Evolutionary conservation across 2,329 filamentous ascomycete species (phyloP).

Genomic region (Fusarium praegraminearum): DNA sequence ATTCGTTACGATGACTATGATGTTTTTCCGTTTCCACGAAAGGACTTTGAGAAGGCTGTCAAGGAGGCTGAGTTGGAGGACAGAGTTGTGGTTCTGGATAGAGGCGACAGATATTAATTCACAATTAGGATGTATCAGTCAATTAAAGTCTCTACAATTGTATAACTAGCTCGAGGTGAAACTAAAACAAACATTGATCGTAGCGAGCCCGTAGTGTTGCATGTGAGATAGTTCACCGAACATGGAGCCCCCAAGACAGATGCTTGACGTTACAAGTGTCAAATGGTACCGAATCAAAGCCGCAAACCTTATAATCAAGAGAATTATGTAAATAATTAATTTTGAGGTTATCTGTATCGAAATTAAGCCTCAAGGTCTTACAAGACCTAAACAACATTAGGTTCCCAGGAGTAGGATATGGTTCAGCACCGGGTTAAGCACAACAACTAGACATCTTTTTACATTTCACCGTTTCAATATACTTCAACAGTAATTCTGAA

Average conservation of each 20-base stretch:
- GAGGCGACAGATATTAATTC: constrained; percentile 34
- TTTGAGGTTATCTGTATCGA: not conserved
- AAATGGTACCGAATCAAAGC: not conserved
- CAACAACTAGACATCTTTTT: not conserved
- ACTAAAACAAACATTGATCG: not conserved
- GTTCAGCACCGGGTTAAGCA: not conserved
- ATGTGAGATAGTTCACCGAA: too few species aligned
- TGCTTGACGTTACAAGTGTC: not conserved
- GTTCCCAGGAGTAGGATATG: not conserved
- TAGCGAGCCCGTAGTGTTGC: not conserved
- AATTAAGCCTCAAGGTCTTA: not conserved
- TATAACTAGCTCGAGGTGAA: not conserved
- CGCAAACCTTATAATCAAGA: not conserved
- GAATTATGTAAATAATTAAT: not conserved
- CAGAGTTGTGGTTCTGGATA: constrained; percentile 70
- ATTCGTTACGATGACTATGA: constrained; percentile 75
- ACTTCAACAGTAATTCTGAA: too few species aligned
- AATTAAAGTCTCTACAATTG: accelerated
- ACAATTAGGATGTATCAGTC: constrained; percentile 1
- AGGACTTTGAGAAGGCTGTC: constrained; percentile 70
- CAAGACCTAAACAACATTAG: not conserved
- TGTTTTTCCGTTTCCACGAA: constrained; percentile 69
- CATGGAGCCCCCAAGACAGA: not conserved
- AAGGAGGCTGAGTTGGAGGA: constrained; percentile 62
- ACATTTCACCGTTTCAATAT: too few species aligned